A percentile compares a stretch with the other conserved stretches of the same genome.
Conservation (phyloP, 768 basidiomycete genomes). For the Naematelia encephala region DNA sequence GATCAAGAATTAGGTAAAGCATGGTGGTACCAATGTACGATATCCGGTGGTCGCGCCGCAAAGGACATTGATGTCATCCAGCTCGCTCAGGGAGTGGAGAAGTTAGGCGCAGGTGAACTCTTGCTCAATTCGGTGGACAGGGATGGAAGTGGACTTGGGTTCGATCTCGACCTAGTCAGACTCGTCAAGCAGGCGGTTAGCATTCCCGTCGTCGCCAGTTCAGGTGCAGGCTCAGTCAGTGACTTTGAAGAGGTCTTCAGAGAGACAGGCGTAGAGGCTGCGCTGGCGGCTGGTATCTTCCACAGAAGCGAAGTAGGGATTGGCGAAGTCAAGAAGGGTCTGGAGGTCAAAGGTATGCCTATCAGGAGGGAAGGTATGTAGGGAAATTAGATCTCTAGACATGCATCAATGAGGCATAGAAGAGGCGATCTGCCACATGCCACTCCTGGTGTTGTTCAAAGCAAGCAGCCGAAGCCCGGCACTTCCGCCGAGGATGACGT, state of each 20-base stretch:
- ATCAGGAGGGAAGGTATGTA: conserved; percentile 24
- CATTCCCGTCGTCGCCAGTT: conserved; percentile 92
- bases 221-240: conserved; percentile 75
- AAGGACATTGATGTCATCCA: conserved; percentile 83
- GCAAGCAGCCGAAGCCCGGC: too few relatives aligned
- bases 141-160: conserved; percentile 88
- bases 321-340: conserved; percentile 65
- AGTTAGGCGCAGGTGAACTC: conserved; percentile 90
- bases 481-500: too few relatives aligned
- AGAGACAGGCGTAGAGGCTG: conserved; percentile 78
- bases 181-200: conserved; percentile 71
- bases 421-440: too few relatives aligned
- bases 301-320: conserved; percentile 86
- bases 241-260: conserved; percentile 88
- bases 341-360: conserved; percentile 37
- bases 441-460: too few relatives aligned
- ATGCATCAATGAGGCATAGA: not conserved
- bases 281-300: conserved; percentile 94
- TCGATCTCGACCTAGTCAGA: conserved; percentile 76
- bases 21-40: conserved; percentile 99
- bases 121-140: conserved; percentile 93
- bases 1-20: conserved; percentile 66
- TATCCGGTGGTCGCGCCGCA: conserved; percentile 82
- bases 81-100: conserved; percentile 85
- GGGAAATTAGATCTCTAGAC: not conserved